These are phyloP conservation scores for Penicillium sp. DNA, from an alignment of 2,329 filamentous ascomycete species.

Conservation along the genomic window DNA sequence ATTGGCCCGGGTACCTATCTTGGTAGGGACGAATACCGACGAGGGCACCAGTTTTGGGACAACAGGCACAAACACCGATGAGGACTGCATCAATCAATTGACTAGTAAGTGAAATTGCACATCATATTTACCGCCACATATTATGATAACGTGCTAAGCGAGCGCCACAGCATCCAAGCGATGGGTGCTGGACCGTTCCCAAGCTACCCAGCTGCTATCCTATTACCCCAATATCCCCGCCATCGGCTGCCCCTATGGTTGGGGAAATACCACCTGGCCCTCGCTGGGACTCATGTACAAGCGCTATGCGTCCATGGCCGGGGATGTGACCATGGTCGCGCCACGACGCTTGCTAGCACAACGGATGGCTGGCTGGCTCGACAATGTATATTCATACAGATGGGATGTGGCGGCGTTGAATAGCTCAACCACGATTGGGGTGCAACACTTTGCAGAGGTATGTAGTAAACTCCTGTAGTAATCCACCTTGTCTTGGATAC, in stretches of 20 bases:
- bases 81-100: conserved; percentile 47
- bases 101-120: conserved; percentile 15
- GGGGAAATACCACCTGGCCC: conserved; percentile 33
- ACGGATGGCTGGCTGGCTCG: conserved; percentile 22
- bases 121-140: neutral
- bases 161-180: conserved; percentile 25
- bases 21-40: conserved; percentile 64
- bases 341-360: conserved; percentile 30
- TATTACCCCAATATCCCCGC: conserved; percentile 53
- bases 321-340: conserved; percentile 30
- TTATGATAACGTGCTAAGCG: conserved; percentile 12
- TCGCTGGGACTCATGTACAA: conserved; percentile 28
- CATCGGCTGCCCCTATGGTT: conserved; percentile 48
- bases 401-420: conserved; percentile 34
- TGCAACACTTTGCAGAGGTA: conserved; percentile 34
- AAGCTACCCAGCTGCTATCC: conserved; percentile 42
- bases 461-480: neutral
- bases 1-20: conserved; percentile 62
- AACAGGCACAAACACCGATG: conserved; percentile 52
- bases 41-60: conserved; percentile 61
- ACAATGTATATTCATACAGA: conserved; percentile 28
- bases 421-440: conserved; percentile 25
- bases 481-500: neutral
- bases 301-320: conserved; percentile 32
- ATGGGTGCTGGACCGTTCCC: conserved; percentile 25